A percentile compares a stretch with the other conserved stretches of the same genome.
These are phyloP conservation scores for Ajuga reptans DNA, from an alignment of 305 asterid genomes.

Conservation along the genomic window DNA sequence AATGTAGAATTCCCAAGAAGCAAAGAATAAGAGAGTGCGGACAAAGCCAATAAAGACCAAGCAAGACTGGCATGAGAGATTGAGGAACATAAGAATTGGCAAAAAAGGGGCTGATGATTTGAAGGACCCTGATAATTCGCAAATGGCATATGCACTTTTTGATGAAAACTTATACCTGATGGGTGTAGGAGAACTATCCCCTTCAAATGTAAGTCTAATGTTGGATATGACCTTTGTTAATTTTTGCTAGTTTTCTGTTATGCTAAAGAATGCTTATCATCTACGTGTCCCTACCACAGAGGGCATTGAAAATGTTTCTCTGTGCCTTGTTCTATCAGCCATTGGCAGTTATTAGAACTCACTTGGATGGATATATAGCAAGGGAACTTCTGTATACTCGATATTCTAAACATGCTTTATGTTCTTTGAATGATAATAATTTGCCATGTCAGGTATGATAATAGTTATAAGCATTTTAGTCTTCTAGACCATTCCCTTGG, in stretches of 20 bases:
- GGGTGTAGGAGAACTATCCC: slow-evolving; percentile 54
- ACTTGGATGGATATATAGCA: background rate
- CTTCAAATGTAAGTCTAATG: slow-evolving; percentile 40
- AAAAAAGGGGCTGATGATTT: slow-evolving; percentile 58
- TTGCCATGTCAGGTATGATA: background rate
- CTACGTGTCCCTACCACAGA: slow-evolving; percentile 5
- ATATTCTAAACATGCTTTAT: background rate
- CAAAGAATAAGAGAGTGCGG: slow-evolving; percentile 41
- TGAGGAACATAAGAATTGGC: slow-evolving; percentile 64
- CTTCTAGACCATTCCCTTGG: too few relatives aligned
- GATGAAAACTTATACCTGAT: slow-evolving; percentile 69
- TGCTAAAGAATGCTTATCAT: slow-evolving; percentile 11
- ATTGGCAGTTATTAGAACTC: background rate
- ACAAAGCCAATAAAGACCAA: slow-evolving; percentile 68
- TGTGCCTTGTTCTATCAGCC: slow-evolving; percentile 6
- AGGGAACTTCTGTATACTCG: background rate
- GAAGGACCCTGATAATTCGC: slow-evolving; percentile 50
- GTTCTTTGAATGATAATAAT: background rate
- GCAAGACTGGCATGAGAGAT: slow-evolving; percentile 85
- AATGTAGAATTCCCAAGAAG: slow-evolving; percentile 39
- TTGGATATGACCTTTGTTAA: background rate
- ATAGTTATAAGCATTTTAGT: background rate
- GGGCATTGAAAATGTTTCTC: background rate
- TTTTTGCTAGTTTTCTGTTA: slow-evolving; percentile 12
- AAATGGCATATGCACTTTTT: slow-evolving; percentile 79